Conservation (phyloP, 108 stramenopile species). For the Bacterosira constricta region DNA sequence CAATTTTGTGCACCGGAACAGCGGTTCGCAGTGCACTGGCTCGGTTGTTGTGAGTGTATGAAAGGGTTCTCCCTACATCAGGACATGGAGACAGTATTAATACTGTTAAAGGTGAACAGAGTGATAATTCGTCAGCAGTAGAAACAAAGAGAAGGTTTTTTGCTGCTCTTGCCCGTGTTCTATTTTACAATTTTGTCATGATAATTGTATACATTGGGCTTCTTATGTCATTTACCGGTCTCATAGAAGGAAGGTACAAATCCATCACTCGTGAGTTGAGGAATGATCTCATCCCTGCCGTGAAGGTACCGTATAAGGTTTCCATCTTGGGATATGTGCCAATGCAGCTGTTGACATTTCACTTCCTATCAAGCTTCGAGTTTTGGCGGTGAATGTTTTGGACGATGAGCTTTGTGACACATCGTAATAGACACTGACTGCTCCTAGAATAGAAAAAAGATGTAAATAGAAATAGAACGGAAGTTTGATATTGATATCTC, state of each 20-base stretch:
- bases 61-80: slow-evolving; percentile 30
- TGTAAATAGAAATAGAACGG: too few species aligned
- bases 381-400: slow-evolving; percentile 46
- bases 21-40: too few species aligned
- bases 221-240: slow-evolving; percentile 38
- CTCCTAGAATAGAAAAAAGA: too few species aligned
- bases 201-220: slow-evolving; percentile 28
- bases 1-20: slow-evolving; percentile 46
- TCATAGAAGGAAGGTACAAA: slow-evolving; percentile 29
- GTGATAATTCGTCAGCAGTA: background rate
- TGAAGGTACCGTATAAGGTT: slow-evolving; percentile 41
- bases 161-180: slow-evolving; percentile 36
- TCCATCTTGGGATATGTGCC: slow-evolving; percentile 37
- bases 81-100: background rate
- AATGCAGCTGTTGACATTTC: slow-evolving; percentile 49
- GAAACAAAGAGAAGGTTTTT: slow-evolving; percentile 21
- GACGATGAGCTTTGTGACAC: slow-evolving; percentile 52
- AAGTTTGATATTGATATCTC: too few species aligned
- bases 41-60: slow-evolving; percentile 44
- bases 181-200: slow-evolving; percentile 51
- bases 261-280: slow-evolving; percentile 33
- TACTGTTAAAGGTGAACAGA: background rate
- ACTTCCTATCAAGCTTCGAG: slow-evolving; percentile 45
- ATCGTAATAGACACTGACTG: slow-evolving; percentile 43
- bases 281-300: slow-evolving; percentile 36